These are phyloP conservation scores for Gracilaria caudata DNA, from an alignment of 23 red algal genomes.

Conservation along the genomic window DNA sequence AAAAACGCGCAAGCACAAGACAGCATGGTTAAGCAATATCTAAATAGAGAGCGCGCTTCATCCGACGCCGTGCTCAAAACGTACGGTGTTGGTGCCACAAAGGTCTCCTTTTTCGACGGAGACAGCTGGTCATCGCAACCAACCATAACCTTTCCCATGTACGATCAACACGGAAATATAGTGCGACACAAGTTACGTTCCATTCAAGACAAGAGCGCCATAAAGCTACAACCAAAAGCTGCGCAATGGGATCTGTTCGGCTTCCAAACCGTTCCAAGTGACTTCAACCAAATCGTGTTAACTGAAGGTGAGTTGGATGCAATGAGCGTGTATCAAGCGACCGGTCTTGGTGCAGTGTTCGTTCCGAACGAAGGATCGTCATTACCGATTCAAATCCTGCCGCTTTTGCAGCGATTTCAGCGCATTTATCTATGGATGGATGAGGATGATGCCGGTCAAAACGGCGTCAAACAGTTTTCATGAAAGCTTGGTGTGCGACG, in stretches of 20 bases:
- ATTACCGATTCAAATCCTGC: conserved; percentile 61
- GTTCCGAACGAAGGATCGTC: conserved; percentile 74
- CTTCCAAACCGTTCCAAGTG: conserved; percentile 55
- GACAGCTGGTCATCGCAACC: conserved; percentile 42
- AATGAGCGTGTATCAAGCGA: conserved; percentile 85
- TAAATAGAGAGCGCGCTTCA: conserved; percentile 54
- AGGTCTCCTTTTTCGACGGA: conserved; percentile 29
- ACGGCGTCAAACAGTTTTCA: conserved; percentile 79
- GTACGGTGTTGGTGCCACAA: conserved; percentile 77
- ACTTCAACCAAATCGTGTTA: conserved; percentile 67
- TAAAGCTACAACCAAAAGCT: conserved; percentile 76
- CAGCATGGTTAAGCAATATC: conserved; percentile 38
- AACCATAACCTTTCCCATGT: conserved; percentile 82
- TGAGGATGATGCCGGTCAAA: conserved; percentile 79
- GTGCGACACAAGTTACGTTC: conserved; percentile 76
- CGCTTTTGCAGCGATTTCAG: conserved; percentile 73
- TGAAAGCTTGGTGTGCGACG: conserved; percentile 79
- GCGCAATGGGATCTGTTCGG: conserved; percentile 90
- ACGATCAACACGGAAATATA: conserved; percentile 16
- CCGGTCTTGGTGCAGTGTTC: conserved; percentile 75
- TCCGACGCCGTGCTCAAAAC: conserved; percentile 30
- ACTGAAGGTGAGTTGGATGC: conserved; percentile 98
- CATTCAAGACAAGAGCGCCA: conserved; percentile 48
- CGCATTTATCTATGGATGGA: conserved; percentile 94
- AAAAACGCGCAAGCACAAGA: not conserved